A percentile compares a stretch with the other conserved stretches of the same genome.
phyloP scores from a whole-genome alignment of 1,139 yeast genomes.

The Debaryomyces udenii region DNA sequence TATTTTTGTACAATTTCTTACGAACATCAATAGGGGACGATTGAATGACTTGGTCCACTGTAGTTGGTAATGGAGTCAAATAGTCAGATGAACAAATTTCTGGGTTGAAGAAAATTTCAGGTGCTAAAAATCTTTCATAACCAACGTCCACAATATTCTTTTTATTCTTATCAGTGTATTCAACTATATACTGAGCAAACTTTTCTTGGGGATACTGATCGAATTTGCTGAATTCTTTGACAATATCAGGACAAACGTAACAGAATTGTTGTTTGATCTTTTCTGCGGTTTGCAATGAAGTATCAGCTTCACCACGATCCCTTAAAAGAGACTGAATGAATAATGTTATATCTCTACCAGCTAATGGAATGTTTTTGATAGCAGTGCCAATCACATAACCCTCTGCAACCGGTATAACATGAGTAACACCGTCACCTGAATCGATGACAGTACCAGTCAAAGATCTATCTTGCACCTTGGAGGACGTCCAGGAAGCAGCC shows the following conservation, averaged over 20 bases:
- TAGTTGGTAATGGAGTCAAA: slow-evolving; percentile 91
- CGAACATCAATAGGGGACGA: slow-evolving; percentile 97
- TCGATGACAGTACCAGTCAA: slow-evolving; percentile 98
- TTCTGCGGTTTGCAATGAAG: slow-evolving; percentile 94
- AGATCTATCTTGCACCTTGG: slow-evolving; percentile 92
- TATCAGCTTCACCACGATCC: slow-evolving; percentile 95
- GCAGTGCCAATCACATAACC: slow-evolving; percentile 98
- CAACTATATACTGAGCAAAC: slow-evolving; percentile 91
- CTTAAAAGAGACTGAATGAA: slow-evolving; percentile 92
- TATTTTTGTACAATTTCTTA: slow-evolving; percentile 91
- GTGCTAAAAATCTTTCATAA: slow-evolving; percentile 95
- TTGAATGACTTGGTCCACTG: slow-evolving; percentile 94
- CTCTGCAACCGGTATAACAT: slow-evolving; percentile 98
- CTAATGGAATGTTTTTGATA: slow-evolving; percentile 95
- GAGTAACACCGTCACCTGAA: slow-evolving; percentile 97
- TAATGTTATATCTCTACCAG: slow-evolving; percentile 95
- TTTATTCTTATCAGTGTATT: slow-evolving; percentile 70
- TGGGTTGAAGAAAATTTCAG: slow-evolving; percentile 97
- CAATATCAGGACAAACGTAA: slow-evolving; percentile 97
- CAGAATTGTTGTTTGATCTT: slow-evolving; percentile 94
- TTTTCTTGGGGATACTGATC: slow-evolving; percentile 89
- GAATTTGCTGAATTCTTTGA: slow-evolving; percentile 91
- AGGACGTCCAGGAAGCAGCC: slow-evolving; percentile 99
- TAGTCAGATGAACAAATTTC: slow-evolving; percentile 95
- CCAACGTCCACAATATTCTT: slow-evolving; percentile 84